Evolutionary conservation across 2,329 filamentous ascomycete genomes (phyloP).

Genomic region (Botryosphaeria dothidea): DNA sequence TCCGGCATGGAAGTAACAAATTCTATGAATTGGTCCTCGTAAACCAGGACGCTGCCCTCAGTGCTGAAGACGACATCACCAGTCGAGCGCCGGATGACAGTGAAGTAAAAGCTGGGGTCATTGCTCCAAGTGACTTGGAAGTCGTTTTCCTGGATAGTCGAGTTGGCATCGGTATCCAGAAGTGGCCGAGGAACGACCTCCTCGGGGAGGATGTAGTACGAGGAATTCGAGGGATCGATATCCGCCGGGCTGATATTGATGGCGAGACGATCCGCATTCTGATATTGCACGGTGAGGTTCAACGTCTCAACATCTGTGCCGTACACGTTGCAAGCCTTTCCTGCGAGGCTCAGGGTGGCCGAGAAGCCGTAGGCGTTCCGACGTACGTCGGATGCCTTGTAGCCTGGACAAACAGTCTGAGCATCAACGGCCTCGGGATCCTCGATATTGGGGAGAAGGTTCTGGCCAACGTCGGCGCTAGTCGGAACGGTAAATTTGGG

Average conservation of each 20-base stretch:
- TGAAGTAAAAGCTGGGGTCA: slow-evolving; percentile 59
- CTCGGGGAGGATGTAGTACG: slow-evolving; percentile 68
- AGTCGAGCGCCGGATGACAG: slow-evolving; percentile 57
- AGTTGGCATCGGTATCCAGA: slow-evolving; percentile 43
- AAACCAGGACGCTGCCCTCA: slow-evolving; percentile 64
- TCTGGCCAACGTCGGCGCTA: slow-evolving; percentile 34
- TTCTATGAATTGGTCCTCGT: slow-evolving; percentile 77
- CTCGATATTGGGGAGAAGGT: slow-evolving; percentile 60
- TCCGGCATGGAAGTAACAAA: slow-evolving; percentile 66
- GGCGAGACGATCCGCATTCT: slow-evolving; percentile 65
- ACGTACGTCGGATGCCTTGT: slow-evolving; percentile 54
- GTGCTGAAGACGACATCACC: slow-evolving; percentile 71
- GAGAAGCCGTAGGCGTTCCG: slow-evolving; percentile 50
- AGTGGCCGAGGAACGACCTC: slow-evolving; percentile 61
- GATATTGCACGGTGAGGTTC: slow-evolving; percentile 67
- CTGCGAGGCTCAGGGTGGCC: slow-evolving; percentile 55
- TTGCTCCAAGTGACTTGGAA: slow-evolving; percentile 59
- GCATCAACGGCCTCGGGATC: slow-evolving; percentile 65
- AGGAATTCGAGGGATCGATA: slow-evolving; percentile 61
- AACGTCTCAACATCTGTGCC: slow-evolving; percentile 72
- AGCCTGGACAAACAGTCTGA: slow-evolving; percentile 64
- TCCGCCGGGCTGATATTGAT: slow-evolving; percentile 70
- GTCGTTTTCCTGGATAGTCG: slow-evolving; percentile 45
- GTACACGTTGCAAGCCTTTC: slow-evolving; percentile 68
- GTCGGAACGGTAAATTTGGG: slow-evolving; percentile 40